Evolutionary conservation across 2,329 filamentous ascomycete species (phyloP), one percentile per base, ranked within the genome.

Genomic region (Cladophialophora carrionii): DNA sequence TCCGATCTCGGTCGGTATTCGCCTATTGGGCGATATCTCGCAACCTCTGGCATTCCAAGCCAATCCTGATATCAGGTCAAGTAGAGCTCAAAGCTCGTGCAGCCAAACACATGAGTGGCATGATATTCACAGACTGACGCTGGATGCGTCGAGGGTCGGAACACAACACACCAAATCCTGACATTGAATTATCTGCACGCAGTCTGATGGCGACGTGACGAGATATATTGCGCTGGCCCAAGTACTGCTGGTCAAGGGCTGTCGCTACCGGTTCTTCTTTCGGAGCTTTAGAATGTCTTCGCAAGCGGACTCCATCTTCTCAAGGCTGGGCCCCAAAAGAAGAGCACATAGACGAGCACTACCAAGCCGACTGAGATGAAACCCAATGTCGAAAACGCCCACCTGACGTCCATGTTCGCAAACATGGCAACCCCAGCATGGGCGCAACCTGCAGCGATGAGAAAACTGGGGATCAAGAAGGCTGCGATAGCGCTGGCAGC

Each of bases 391-490:
- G 77, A 76, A 72, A 80, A 76, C 2, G 78, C 78, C 78, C 78
- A 80, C 46, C 71, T 79, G 2, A 76, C 74, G 10, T 72, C 72
- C 71, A 80, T 71, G 41, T 77, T 76, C 1, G 72, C 73, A 64
- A 78, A 77, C 75, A 78, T 76, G 24, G 76, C 72, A 57, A 78
- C 71, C 71, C 78, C 77, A 46, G 77, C 73, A 72, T 80, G 78
- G 7, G 77, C 77, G 32, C 76, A 75, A 34, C 65, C 77, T 20
- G 78, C 78, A 4, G 78, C 78, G 55, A 80, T 75, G 24, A 78
- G 57, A 57, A 79, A 80, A n/a, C 75, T 77, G 0, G 78, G 78
- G 61, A 80, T 80, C 55, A 79, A 70, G 72, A 80, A 80, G 1
- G 78, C 78, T 1, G 78, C 78, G 48, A 80, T 77, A 7, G 78